Conservation (phyloP, 1,284 basidiomycete genomes). For the Malassezia arunalokei region DNA sequence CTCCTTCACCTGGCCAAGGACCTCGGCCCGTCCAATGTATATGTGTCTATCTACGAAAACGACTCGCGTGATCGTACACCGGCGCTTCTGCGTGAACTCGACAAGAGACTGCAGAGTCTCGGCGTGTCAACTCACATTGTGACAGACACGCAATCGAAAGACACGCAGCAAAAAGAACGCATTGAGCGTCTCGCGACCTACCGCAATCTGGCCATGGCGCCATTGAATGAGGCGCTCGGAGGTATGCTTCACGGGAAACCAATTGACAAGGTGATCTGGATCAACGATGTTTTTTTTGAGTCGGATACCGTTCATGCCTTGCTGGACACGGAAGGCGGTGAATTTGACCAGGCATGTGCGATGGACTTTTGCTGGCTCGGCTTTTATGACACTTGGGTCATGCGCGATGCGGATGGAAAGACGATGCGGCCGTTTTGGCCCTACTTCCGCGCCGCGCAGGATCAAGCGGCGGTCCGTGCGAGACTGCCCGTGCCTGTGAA, state of each 20-base stretch:
- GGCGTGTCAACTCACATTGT: slow-evolving; percentile 2
- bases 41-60: slow-evolving; percentile 55
- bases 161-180: slow-evolving; percentile 20
- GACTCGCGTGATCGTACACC: slow-evolving; percentile 51
- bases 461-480: slow-evolving; percentile 38
- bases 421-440: slow-evolving; percentile 52
- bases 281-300: slow-evolving; percentile 34
- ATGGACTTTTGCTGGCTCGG: slow-evolving; percentile 51
- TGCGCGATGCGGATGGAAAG: slow-evolving; percentile 26
- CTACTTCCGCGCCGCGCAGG: slow-evolving; percentile 49
- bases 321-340: slow-evolving; percentile 50
- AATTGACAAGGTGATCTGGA: slow-evolving; percentile 29
- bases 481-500: slow-evolving; percentile 52
- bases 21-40: slow-evolving; percentile 52
- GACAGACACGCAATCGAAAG: not conserved
- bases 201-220: slow-evolving; percentile 30
- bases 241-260: slow-evolving; percentile 2
- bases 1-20: slow-evolving; percentile 19
- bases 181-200: slow-evolving; percentile 24
- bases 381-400: slow-evolving; percentile 50
- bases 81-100: slow-evolving; percentile 47
- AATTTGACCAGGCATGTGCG: slow-evolving; percentile 54
- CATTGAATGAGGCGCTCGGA: slow-evolving; percentile 16
- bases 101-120: slow-evolving; percentile 33
- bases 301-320: slow-evolving; percentile 48